Evolutionary conservation across 768 basidiomycete species (phyloP), one percentile per base, ranked within the genome.

Genomic region (Galerina sulciceps): DNA sequence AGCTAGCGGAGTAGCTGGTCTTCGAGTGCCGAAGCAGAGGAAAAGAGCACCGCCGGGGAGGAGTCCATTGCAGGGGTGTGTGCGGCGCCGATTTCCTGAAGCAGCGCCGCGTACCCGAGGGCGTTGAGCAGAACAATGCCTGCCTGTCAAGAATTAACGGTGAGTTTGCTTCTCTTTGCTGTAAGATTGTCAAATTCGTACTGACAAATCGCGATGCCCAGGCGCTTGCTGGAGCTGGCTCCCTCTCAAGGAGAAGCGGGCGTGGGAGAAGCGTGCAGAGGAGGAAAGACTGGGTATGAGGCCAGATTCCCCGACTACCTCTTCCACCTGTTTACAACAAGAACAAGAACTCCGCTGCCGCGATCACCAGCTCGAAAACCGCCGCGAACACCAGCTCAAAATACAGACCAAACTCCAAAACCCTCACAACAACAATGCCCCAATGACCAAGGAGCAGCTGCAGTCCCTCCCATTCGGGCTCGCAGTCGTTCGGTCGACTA

Each of bases 11-110:
- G 26, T 31, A 3, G 26, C 5, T 5, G 26, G 26, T n/a, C n/a
- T n/a, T n/a, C n/a, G n/a, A n/a, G n/a, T n/a, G 8, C 26, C 4
- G 26, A 31, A 31, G 1, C 43, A 61, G 1, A 52, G 71, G 6
- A 70, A 69, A 23, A 64, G 71, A 3, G 63, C 61, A 43, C 63
- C 66, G 0, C 66, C 66, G 0, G 66, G 66, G 6, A 67, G 65
- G 53, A 45, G 66, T 3, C 49, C 44, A 17, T 55, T 48, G 13
- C 81, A 73, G 58, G 85, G 76, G 14, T 89, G 93, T 69, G 89
- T 93, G 47, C 91, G 91, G 1, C 83, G 91, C 22, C 91, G 87
- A 89, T 48, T 91, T 92, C 73, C 88, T 92, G 63, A 81, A 87
- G 65, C 87, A 84, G 66, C 88, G 89, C 65, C 90, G 91, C 64